Evolutionary conservation across 2,329 filamentous ascomycete genomes (phyloP).

Genomic region (Neodidymelliopsis sp.): DNA sequence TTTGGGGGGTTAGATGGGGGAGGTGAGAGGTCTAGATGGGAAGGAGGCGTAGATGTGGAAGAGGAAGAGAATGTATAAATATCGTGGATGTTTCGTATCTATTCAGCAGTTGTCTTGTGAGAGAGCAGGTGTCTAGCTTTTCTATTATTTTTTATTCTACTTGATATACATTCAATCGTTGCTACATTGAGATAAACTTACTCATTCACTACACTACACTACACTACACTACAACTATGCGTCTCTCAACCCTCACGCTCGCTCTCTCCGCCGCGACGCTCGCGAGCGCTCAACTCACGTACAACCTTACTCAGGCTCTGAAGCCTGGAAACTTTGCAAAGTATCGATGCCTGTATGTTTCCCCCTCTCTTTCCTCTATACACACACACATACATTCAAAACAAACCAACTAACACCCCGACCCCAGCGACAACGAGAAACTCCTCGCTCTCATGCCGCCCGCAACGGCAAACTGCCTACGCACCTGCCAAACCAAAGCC

Average conservation of each 20-base stretch:
- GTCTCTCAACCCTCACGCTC: conserved; percentile 2
- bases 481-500: conserved; percentile 27
- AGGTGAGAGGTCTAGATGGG: not conserved
- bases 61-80: not conserved
- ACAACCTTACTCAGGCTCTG: conserved; percentile 31
- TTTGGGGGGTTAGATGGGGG: not conserved
- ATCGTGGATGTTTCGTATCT: not conserved
- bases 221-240: not conserved
- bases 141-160: no score
- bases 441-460: conserved; percentile 15
- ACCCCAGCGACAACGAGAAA: conserved; percentile 22
- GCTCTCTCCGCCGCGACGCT: conserved; percentile 5
- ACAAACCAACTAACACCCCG: not conserved
- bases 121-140: no score
- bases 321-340: conserved; percentile 27
- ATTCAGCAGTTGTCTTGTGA: no score
- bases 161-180: no score
- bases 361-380: not conserved
- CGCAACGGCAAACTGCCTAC: conserved; percentile 23
- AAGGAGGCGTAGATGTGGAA: not conserved
- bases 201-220: not conserved
- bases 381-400: not conserved
- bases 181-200: no score
- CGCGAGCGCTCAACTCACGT: conserved; percentile 27
- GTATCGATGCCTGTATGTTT: conserved; percentile 34